These are phyloP conservation scores for Neurospora sp. DNA, from an alignment of 2,329 filamentous ascomycete genomes.

Conservation along the genomic window DNA sequence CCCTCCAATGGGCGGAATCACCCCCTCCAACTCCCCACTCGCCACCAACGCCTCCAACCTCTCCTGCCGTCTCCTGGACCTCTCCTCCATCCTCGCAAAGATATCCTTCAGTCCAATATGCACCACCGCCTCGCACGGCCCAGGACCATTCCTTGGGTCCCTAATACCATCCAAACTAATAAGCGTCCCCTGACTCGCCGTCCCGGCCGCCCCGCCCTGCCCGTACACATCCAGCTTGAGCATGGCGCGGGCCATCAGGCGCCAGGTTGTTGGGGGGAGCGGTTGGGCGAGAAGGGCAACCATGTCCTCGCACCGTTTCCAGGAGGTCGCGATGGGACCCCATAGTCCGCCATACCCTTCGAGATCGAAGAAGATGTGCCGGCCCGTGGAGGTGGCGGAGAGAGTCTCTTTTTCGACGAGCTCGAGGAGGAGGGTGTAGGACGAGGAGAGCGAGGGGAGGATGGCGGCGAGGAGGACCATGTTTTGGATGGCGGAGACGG, in stretches of 20 bases:
- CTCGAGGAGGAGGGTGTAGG: constrained; percentile 43
- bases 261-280: constrained; percentile 45
- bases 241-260: constrained; percentile 41
- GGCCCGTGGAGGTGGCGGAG: constrained; percentile 30
- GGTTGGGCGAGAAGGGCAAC: constrained; percentile 30
- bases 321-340: constrained; percentile 23
- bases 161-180: background rate
- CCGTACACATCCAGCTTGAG: constrained; percentile 50
- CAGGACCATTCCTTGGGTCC: background rate
- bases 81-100: constrained; percentile 41
- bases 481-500: constrained; percentile 45
- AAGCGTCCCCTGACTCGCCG: constrained; percentile 4
- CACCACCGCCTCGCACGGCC: constrained; percentile 9
- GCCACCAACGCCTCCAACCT: constrained; percentile 36
- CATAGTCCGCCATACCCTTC: constrained; percentile 39
- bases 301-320: constrained; percentile 6
- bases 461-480: constrained; percentile 49
- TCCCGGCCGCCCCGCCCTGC: constrained; percentile 20
- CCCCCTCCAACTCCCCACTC: constrained; percentile 22
- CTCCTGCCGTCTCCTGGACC: constrained; percentile 37
- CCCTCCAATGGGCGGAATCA: background rate
- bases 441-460: constrained; percentile 46
- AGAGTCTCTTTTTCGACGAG: constrained; percentile 44
- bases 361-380: constrained; percentile 35
- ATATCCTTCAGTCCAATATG: constrained; percentile 46